These are phyloP conservation scores for Hawksworthiomyces lignivorus DNA, from an alignment of 2,329 filamentous ascomycete genomes.

Conservation along the genomic window DNA sequence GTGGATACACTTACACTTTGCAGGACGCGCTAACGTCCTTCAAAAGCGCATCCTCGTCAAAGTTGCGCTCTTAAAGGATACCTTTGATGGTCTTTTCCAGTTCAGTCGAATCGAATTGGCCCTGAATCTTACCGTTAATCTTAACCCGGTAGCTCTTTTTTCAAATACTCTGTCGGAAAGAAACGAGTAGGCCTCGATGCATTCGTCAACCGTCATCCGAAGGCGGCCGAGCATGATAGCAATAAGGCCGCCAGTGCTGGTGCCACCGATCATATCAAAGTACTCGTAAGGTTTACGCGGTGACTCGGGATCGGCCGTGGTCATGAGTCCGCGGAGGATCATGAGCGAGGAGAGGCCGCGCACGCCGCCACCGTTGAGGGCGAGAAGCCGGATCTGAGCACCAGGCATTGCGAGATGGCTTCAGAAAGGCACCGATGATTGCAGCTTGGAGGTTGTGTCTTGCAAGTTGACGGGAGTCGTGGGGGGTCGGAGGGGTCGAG, in stretches of 20 bases:
- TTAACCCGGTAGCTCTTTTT: constrained; percentile 14
- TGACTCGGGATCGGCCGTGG: constrained; percentile 17
- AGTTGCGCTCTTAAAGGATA: constrained; percentile 11
- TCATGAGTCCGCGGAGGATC: constrained; percentile 26
- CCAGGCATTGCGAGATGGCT: constrained; percentile 3
- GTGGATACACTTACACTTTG: constrained; percentile 20
- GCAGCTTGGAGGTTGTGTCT: too few species aligned
- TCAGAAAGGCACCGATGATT: too few species aligned
- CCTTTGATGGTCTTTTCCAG: constrained; percentile 16
- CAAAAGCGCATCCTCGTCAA: constrained; percentile 15
- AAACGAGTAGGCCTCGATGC: constrained; percentile 6
- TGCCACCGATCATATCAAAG: constrained; percentile 9
- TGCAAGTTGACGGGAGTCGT: too few species aligned
- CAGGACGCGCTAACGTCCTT: constrained; percentile 14
- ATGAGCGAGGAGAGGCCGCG: constrained; percentile 26
- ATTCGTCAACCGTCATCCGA: constrained; percentile 8
- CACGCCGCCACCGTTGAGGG: constrained; percentile 27
- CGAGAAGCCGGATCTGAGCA: constrained; percentile 17
- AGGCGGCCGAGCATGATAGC: constrained; percentile 10
- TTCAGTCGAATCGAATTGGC: constrained; percentile 13
- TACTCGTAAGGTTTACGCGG: neutral
- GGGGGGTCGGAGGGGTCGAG: too few species aligned
- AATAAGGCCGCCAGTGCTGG: constrained; percentile 11
- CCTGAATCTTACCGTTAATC: constrained; percentile 16
- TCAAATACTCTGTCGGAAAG: constrained; percentile 13